Evolutionary conservation across 2,329 filamentous ascomycete genomes (phyloP).

Genomic region (Aspergillus clavatus): DNA sequence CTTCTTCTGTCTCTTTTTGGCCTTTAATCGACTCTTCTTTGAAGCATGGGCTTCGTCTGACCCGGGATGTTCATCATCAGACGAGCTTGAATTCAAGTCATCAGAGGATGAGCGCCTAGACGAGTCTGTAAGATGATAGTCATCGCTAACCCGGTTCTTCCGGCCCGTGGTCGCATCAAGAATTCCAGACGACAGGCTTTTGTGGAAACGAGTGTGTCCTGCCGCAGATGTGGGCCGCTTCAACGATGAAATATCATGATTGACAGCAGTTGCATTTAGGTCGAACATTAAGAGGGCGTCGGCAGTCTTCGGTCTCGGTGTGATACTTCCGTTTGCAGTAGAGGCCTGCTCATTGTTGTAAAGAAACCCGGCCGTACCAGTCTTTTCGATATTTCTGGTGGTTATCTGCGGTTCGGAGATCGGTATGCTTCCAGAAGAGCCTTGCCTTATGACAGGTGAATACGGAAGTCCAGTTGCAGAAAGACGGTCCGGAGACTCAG

Average conservation of each 20-base stretch:
- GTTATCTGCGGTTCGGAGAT: conserved; percentile 68
- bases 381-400: conserved; percentile 59
- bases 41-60: conserved; percentile 19
- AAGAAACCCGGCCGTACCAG: conserved; percentile 3
- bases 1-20: conserved; percentile 61
- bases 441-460: conserved; percentile 79
- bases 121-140: conserved; percentile 19
- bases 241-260: conserved; percentile 16
- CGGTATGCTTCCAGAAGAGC: conserved; percentile 67
- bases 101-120: conserved; percentile 27
- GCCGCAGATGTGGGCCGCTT: conserved; percentile 42
- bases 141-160: conserved; percentile 15
- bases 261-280: conserved; percentile 14
- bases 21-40: conserved; percentile 32
- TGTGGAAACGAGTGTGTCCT: conserved; percentile 28
- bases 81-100: conserved; percentile 27
- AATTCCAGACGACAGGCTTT: conserved; percentile 28
- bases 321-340: conserved; percentile 23
- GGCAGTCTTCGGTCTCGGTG: conserved; percentile 42
- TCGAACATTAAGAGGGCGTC: conserved; percentile 36
- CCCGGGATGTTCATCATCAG: conserved; percentile 24
- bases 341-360: conserved; percentile 54
- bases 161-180: conserved; percentile 23
- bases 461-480: conserved; percentile 68
- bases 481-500: conserved; percentile 14